A percentile compares a stretch with the other conserved stretches of the same genome.
Evolutionary conservation across 2,329 filamentous ascomycete genomes (phyloP).

Genomic region (Pseudofabraea citricarpa): DNA sequence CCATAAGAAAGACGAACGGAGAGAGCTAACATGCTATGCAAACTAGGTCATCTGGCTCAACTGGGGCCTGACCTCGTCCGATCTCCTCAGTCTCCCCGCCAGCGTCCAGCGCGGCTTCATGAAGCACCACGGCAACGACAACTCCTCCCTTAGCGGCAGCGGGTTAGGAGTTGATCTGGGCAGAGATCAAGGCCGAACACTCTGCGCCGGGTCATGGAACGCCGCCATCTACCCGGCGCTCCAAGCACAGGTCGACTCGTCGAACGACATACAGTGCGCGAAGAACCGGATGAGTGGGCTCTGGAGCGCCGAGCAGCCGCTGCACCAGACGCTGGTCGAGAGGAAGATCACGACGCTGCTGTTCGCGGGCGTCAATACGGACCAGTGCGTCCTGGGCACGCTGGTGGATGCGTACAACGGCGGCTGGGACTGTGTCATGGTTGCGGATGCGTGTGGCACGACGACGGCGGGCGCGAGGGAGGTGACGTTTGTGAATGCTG

Average conservation of each 20-base stretch:
- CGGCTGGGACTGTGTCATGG: constrained; percentile 50
- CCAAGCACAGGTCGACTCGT: constrained; percentile 30
- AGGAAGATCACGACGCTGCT: constrained; percentile 41
- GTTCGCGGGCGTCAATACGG: constrained; percentile 56
- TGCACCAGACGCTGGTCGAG: constrained; percentile 37
- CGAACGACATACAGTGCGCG: constrained; percentile 44
- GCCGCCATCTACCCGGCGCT: constrained; percentile 44
- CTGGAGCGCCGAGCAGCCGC: constrained; percentile 40
- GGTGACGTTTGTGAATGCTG: constrained; percentile 31
- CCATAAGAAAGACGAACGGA: neutral
- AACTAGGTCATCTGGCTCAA: constrained; percentile 45
- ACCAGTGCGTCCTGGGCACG: constrained; percentile 55
- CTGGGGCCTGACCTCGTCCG: constrained; percentile 51
- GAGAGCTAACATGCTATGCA: neutral
- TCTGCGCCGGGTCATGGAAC: constrained; percentile 54
- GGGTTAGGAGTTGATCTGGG: constrained; percentile 45
- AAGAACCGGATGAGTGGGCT: constrained; percentile 57
- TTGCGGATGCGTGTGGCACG: constrained; percentile 51
- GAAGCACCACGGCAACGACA: constrained; percentile 26
- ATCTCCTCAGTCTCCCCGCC: constrained; percentile 45
- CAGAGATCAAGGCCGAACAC: constrained; percentile 34
- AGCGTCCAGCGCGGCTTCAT: constrained; percentile 43
- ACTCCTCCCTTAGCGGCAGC: constrained; percentile 12
- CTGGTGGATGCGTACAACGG: constrained; percentile 49
- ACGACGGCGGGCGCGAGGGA: constrained; percentile 35